These are phyloP conservation scores for Coemansia sp. DNA, from an alignment of 192 early-diverging fungal species.

Conservation along the genomic window DNA sequence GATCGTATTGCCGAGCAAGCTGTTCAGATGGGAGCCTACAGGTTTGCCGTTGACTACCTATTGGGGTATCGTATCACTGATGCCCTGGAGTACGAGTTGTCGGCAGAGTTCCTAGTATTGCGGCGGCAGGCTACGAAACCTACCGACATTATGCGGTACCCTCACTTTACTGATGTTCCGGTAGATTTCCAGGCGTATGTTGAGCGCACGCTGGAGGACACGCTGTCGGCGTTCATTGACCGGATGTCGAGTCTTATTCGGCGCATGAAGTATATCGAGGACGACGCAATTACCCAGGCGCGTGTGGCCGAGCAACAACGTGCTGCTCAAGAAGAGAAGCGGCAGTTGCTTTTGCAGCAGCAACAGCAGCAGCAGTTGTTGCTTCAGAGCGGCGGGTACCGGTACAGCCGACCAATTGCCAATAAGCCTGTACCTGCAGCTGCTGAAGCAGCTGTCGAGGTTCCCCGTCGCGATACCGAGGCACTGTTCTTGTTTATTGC, in stretches of 20 bases:
- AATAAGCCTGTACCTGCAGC: conserved; percentile 7
- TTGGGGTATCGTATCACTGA: conserved; percentile 55
- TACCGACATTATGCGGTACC: conserved; percentile 14
- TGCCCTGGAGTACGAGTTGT: conserved; percentile 43
- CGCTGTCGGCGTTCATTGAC: conserved; percentile 56
- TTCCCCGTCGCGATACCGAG: conserved; percentile 60
- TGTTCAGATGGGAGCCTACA: conserved; percentile 57
- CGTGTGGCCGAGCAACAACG: conserved; percentile 41
- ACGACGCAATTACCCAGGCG: conserved; percentile 59
- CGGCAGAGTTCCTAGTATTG: conserved; percentile 43
- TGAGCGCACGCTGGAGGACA: conserved; percentile 54
- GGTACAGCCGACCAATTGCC: conserved; percentile 29
- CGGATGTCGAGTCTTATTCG: conserved; percentile 59
- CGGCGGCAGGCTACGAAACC: conserved; percentile 25
- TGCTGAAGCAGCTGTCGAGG: conserved; percentile 18
- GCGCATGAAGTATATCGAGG: conserved; percentile 67
- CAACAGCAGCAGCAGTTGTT: conserved; percentile 33
- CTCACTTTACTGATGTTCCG: conserved; percentile 34
- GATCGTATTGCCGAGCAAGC: conserved; percentile 57
- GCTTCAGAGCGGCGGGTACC: conserved; percentile 26
- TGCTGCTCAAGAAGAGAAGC: conserved; percentile 35
- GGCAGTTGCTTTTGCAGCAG: conserved; percentile 20
- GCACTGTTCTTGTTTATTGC: conserved; percentile 72
- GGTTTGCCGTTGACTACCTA: conserved; percentile 64
- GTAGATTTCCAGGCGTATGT: conserved; percentile 57